Percentiles rank a stretch among this genome's conserved stretches.
These are phyloP conservation scores for Capronia americana DNA, from an alignment of 2,329 filamentous ascomycete genomes.

Conservation along the genomic window DNA sequence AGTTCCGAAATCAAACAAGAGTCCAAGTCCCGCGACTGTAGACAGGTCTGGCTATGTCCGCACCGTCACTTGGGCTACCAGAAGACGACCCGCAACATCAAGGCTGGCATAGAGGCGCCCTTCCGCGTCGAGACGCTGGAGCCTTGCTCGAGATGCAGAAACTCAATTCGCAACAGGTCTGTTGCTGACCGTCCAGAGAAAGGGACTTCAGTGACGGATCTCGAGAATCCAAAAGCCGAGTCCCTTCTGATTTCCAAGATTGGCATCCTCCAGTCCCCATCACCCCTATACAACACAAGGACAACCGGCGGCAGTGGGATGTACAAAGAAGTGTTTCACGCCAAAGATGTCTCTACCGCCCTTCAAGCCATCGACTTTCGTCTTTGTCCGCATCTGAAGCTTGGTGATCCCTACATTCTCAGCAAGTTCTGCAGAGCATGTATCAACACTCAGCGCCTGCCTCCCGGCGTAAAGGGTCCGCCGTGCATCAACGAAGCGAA, in stretches of 20 bases:
- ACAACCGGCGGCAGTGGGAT: slow-evolving; percentile 36
- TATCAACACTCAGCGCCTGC: slow-evolving; percentile 39
- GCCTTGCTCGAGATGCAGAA: slow-evolving; percentile 39
- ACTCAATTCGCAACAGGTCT: slow-evolving; percentile 37
- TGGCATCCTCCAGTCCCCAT: slow-evolving; percentile 37
- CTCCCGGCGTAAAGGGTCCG: slow-evolving; percentile 38
- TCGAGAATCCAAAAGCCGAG: slow-evolving; percentile 37
- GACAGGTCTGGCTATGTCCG: slow-evolving; percentile 40
- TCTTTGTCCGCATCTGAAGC: slow-evolving; percentile 38
- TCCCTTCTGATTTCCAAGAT: slow-evolving; percentile 40
- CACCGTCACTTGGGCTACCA: slow-evolving; percentile 38
- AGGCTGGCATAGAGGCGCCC: slow-evolving; percentile 38
- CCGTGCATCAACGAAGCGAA: slow-evolving; percentile 39
- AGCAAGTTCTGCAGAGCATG: slow-evolving; percentile 41
- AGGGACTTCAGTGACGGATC: slow-evolving; percentile 34
- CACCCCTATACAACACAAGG: slow-evolving; percentile 36
- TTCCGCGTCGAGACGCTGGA: slow-evolving; percentile 38
- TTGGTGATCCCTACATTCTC: slow-evolving; percentile 39
- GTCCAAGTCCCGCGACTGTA: slow-evolving; percentile 36
- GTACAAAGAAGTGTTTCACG: slow-evolving; percentile 40
- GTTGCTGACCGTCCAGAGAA: slow-evolving; percentile 40
- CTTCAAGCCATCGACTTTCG: slow-evolving; percentile 38
- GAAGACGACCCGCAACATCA: slow-evolving; percentile 37
- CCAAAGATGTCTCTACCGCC: slow-evolving; percentile 38
- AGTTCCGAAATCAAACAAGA: slow-evolving; percentile 32